A percentile compares a stretch with the other conserved stretches of the same genome.
Evolutionary conservation across 305 asterid genomes (phyloP).

Genomic region (Petunia hybrid): DNA sequence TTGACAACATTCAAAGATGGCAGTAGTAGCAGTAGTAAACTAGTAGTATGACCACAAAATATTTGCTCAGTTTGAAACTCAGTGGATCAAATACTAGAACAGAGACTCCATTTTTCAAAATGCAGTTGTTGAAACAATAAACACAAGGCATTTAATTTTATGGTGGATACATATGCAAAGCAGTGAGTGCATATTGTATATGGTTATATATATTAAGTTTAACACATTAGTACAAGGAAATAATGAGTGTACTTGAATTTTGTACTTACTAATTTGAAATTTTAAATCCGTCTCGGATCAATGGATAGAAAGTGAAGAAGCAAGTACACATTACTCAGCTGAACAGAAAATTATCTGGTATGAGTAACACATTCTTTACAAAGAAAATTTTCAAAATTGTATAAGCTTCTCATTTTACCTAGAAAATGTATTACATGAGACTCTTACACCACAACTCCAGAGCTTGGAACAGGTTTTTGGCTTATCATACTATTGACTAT

Average conservation of each 20-base stretch:
- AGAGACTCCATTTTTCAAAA: not conserved
- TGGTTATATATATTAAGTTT: not conserved
- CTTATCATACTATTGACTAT: not conserved
- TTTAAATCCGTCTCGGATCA: not conserved
- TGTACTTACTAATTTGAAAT: not conserved
- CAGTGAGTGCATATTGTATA: not conserved
- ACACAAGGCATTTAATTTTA: not conserved
- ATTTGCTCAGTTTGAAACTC: not conserved
- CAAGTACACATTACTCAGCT: not conserved
- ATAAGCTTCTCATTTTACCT: conserved; percentile 35
- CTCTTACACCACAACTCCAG: conserved; percentile 17
- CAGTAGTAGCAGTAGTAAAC: no score
- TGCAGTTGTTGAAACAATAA: not conserved
- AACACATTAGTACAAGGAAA: not conserved
- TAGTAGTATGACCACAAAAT: not conserved
- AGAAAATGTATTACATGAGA: conserved; percentile 23
- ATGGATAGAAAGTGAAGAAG: no score
- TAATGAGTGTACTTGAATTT: not conserved
- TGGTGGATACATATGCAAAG: not conserved
- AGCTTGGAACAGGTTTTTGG: conserved; percentile 22
- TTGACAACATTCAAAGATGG: not conserved
- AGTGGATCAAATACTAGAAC: not conserved
- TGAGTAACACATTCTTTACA: conserved; percentile 9
- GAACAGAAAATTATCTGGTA: not conserved
- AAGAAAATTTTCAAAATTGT: conserved; percentile 30